A percentile compares a stretch with the other conserved stretches of the same genome.
phyloP scores from a whole-genome alignment of 2,329 filamentous ascomycete genomes.

The Ophiostoma australiae region DNA sequence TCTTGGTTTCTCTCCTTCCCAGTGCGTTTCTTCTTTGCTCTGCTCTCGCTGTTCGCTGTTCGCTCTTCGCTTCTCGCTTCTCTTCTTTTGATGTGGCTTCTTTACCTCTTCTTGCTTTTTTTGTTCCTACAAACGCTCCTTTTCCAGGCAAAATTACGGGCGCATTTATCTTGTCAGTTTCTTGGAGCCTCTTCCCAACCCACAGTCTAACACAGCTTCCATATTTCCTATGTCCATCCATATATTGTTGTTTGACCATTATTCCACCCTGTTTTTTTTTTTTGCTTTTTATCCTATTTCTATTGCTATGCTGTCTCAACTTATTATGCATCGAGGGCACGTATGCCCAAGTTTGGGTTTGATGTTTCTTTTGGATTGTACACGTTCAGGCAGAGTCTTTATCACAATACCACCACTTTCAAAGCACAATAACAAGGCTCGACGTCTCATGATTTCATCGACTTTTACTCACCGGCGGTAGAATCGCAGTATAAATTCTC shows the following conservation, averaged over 20 bases:
- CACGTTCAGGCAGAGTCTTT: background rate
- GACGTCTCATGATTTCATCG: background rate
- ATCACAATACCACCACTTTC: background rate
- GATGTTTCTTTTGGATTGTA: background rate
- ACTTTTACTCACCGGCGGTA: background rate
- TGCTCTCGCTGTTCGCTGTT: background rate
- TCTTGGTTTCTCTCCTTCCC: background rate
- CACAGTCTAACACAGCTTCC: conserved; percentile 1
- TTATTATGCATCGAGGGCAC: background rate
- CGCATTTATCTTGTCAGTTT: background rate
- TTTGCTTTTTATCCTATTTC: conserved; percentile 1
- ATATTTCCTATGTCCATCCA: conserved; percentile 8
- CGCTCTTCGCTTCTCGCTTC: background rate
- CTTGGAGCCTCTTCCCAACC: background rate
- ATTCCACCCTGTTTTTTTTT: background rate
- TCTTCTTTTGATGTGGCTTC: background rate
- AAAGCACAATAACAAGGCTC: background rate
- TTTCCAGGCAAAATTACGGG: conserved; percentile 4
- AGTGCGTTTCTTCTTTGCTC: background rate
- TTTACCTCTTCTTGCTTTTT: background rate
- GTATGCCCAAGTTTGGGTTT: background rate
- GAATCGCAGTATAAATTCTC: background rate
- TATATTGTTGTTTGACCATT: conserved; percentile 6
- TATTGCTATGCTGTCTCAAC: background rate
- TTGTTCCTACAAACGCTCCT: background rate